A percentile compares a stretch with the other conserved stretches of the same genome.
Conservation (phyloP, 345 rosid genomes). For the Rhizophora apiculata region DNA sequence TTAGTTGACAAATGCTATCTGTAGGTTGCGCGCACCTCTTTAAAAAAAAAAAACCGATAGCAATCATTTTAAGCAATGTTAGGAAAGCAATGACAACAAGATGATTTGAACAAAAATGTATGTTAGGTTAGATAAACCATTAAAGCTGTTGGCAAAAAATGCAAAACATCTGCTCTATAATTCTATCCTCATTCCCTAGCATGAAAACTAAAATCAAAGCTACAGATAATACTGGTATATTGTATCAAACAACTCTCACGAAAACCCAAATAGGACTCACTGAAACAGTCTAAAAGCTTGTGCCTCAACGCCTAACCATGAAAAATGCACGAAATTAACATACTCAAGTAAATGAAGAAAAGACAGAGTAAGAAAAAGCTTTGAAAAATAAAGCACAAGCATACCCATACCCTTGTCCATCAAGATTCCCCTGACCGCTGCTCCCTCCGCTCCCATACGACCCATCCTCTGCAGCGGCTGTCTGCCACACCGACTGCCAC, state of each 20-base stretch:
- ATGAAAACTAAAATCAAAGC: not conserved
- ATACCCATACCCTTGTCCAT: constrained; percentile 27
- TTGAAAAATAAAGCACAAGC: no score
- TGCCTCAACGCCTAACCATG: not conserved
- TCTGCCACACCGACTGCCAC: constrained; percentile 95
- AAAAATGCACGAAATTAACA: no score
- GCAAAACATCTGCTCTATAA: not conserved
- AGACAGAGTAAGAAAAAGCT: no score
- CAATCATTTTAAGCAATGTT: not conserved
- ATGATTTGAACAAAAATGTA: not conserved
- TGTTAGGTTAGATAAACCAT: no score
- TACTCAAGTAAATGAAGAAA: no score
- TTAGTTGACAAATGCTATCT: not conserved
- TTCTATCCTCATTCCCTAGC: not conserved
- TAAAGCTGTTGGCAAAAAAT: no score
- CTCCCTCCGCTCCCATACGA: constrained; percentile 63
- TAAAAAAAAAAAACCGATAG: not conserved
- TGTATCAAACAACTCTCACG: not conserved
- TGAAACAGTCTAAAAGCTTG: not conserved
- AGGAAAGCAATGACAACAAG: not conserved
- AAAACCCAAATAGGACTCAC: not conserved
- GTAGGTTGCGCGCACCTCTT: not conserved
- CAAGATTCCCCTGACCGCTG: constrained; percentile 67
- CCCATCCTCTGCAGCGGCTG: constrained; percentile 54
- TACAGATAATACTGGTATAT: not conserved